Evolutionary conservation across 1,139 yeast species (phyloP), one percentile per base, ranked within the genome.

Genomic region (Magnusiomyces fungicola): DNA sequence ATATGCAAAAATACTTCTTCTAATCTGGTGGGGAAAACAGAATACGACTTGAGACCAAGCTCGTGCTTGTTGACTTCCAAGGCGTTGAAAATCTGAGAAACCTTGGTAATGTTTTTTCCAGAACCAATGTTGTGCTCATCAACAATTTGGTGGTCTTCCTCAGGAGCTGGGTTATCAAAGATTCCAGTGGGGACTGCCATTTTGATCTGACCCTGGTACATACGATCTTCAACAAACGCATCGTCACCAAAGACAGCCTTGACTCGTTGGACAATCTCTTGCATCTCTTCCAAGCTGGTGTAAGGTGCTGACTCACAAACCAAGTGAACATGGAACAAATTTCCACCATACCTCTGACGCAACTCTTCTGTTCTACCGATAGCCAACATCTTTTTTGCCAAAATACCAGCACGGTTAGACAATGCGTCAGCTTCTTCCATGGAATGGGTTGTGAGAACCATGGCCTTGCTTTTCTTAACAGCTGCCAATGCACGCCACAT

Each of bases 391-490:
- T 53, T 50, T 47, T 55, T 56, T 6, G 69, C 64, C 32, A 67
- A 48, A 51, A 67, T 65, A 5, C 69, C 70, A 1, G 69, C 70
- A 5, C 70, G 57, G 25, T 60, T 54, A n/a, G 69, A 67, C 22
- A 68, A 54, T 3, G 69, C 69, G 53, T 67, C 70, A 0, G 71
- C 71, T 47, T 67, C 71, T 49, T 68, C 71, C 71, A 67, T 67
- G 3, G 69, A 65, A 49, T 68, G 71, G 5, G 71, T 67, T 1
- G 71, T 67, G 27, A 67, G 54, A 4, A 67, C 62, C 48, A 66
- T 66, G 16, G 69, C 61, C 10, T 69, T 55, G 16, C 65, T 65
- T 10, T 54, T 61, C 2, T 68, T 50, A 1, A 67, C 67, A 12
- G 58, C 50, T 1, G 67, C 56, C 22, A 67, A 52, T 1, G 69